Conservation (phyloP, 352 stramenopile genomes). For the Globisporangium rhizosaccharum region DNA sequence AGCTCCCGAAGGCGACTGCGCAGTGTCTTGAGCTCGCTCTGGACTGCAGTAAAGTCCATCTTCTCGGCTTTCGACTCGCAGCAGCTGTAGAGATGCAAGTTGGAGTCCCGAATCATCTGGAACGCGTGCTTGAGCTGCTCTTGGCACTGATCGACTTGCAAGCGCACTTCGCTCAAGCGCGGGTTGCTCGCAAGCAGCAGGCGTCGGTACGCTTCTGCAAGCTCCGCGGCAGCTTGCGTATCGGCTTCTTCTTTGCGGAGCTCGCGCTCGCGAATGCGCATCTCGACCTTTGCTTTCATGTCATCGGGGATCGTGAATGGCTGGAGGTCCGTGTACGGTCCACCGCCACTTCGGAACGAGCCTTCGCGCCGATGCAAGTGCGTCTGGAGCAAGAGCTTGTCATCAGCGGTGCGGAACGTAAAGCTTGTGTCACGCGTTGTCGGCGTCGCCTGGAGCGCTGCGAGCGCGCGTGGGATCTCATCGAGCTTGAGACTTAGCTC, state of each 20-base stretch:
- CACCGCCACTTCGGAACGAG: conserved; percentile 10
- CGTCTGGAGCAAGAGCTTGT: conserved; percentile 52
- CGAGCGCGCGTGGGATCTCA: conserved; percentile 46
- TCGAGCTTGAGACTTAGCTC: conserved; percentile 63
- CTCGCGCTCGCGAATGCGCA: conserved; percentile 54
- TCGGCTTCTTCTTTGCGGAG: conserved; percentile 43
- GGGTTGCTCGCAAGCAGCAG: conserved; percentile 58
- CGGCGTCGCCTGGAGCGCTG: conserved; percentile 29
- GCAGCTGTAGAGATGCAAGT: conserved; percentile 57
- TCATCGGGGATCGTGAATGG: conserved; percentile 75
- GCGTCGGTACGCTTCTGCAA: conserved; percentile 55
- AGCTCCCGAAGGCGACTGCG: conserved; percentile 31
- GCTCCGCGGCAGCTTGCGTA: conserved; percentile 31
- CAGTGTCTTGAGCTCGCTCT: conserved; percentile 47
- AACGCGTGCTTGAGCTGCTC: conserved; percentile 65
- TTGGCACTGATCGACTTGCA: conserved; percentile 59
- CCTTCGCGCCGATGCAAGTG: conserved; percentile 33
- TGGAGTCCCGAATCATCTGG: conserved; percentile 55
- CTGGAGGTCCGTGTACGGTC: conserved; percentile 58
- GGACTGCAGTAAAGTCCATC: conserved; percentile 35
- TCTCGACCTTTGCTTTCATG: conserved; percentile 75
- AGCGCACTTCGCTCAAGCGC: conserved; percentile 47
- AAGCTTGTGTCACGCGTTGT: conserved; percentile 21
- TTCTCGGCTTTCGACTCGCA: conserved; percentile 61
- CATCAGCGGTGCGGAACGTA: conserved; percentile 41